Base-by-base conservation (phyloP, 352 stramenopile species). In the Phytopythium montanum region DNA sequence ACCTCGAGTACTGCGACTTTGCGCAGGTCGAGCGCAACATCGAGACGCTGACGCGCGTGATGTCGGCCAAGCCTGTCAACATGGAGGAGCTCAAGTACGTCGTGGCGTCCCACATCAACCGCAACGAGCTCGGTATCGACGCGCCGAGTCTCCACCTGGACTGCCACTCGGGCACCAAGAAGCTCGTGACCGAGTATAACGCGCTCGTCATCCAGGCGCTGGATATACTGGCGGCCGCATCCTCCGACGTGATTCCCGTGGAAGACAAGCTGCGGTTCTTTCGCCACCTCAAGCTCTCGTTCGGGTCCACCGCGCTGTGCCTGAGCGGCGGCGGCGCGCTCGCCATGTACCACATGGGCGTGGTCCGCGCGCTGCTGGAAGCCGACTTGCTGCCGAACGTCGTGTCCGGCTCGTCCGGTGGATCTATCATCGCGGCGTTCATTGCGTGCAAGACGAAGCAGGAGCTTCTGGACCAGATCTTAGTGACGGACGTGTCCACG, bases 331-430 rank as follows among this genome's bases (percentile, higher is more conserved):
- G 94, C 18, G 93, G 94, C n/a, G 85, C 63, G 60, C 95, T 91
- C 60, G 86, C 90, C 1, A 98, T 98, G 92, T 98, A 98, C 63
- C 95, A 98, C 75, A 83, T 97, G 61, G 95, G 95, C 29, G 90
- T 97, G 12, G 88, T 98, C 13, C 79, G 82, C 21, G 90, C 91
- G 12, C 66, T 98, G 9, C 65, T 97, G 3, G 83, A 97, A 26
- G 81, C 79, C 0, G 81, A 92, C 41, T 34, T 97, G 10, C 73
- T 97, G 38, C 94, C 97, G 19, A 93, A 96, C 57, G 92, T 98
- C 8, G 92, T 98, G 44, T 97, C 87, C 5, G 95, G 95, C 1
- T 97, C 92, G 1, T 98, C 92, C 0, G 95, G 92, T 42, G 94
- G 95, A 8, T 90, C 78, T 16, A 98, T 98, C 65, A 82, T 81